Base-by-base conservation (phyloP, 1,139 yeast genomes). In the Debaryomyces nepalensis region DNA sequence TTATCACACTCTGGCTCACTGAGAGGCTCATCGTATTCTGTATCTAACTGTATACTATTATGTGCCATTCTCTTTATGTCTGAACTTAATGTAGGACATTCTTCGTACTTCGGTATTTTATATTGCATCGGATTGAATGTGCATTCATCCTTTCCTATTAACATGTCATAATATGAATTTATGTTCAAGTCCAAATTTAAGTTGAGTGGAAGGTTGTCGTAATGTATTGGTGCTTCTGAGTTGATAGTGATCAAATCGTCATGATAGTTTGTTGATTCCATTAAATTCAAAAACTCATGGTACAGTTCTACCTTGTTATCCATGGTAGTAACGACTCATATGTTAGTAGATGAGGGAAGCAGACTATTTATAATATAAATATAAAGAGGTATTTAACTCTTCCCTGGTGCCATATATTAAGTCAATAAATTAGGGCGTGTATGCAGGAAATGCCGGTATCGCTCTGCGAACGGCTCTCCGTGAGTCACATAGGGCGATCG, bases 281-380 rank as follows among this genome's bases (percentile, higher is more conserved):
- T 64, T 38, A 52, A 63, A 40, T 52, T 60, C 33, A 66, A 53
- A 48, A 66, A 67, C 49, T 64, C 68, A 46, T 59, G 54, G 49
- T 64, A 63, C 61, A 60, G 66, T 40, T 61, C 66, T 30, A 60
- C 59, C 10, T 57, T 49, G 20, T 47, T 44, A 23, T 43, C 37
- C 50, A 43, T 48, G 33, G 27, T 42, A 20, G 24, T 4, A 11
- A 12, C 34, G 12, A 31, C 34, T 31, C 34, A 31, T 31, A 31
- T 15, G n/a, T n/a, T n/a, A n/a, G n/a, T n/a, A n/a, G n/a, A n/a
- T n/a, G n/a, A n/a, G n/a, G n/a, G n/a, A n/a, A n/a, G n/a, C n/a
- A n/a, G n/a, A n/a, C n/a, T n/a, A n/a, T n/a, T n/a, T n/a, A n/a
- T n/a, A 40, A 44, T 11, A 15, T 12, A 38, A 31, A 11, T n/a